phyloP scores from a whole-genome alignment of 805 yeast species.

The Hagleromyces aurorensis region DNA sequence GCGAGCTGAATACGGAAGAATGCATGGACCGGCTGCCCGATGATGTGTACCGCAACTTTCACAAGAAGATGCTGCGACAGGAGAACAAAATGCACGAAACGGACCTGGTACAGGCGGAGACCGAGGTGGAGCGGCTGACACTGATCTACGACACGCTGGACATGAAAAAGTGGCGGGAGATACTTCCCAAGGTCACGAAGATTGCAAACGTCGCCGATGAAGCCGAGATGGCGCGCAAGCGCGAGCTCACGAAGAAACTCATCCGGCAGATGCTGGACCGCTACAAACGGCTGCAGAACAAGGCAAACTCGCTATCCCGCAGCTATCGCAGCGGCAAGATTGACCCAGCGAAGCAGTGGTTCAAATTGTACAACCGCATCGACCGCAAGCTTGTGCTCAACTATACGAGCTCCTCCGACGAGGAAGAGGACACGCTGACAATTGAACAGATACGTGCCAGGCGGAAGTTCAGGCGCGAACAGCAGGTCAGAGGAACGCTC shows the following conservation, averaged over 20 bases:
- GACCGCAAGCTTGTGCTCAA: slow-evolving; percentile 17
- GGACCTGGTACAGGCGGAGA: slow-evolving; percentile 35
- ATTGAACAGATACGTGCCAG: slow-evolving; percentile 13
- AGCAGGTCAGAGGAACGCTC: slow-evolving; percentile 20
- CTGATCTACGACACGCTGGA: slow-evolving; percentile 38
- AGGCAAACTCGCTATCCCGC: slow-evolving; percentile 14
- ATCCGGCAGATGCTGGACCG: slow-evolving; percentile 29
- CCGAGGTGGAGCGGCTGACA: slow-evolving; percentile 46
- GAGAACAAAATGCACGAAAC: slow-evolving; percentile 59
- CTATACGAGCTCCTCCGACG: slow-evolving; percentile 28
- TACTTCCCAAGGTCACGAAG: slow-evolving; percentile 40
- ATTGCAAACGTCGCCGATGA: slow-evolving; percentile 41
- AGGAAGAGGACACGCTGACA: slow-evolving; percentile 22
- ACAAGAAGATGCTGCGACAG: slow-evolving; percentile 52
- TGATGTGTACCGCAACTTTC: slow-evolving; percentile 37
- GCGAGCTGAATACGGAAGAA: too few species aligned
- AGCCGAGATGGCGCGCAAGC: slow-evolving; percentile 45
- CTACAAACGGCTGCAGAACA: slow-evolving; percentile 21
- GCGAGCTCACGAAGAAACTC: slow-evolving; percentile 44
- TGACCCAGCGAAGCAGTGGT: slow-evolving; percentile 14
- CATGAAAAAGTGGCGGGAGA: slow-evolving; percentile 41
- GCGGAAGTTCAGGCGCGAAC: slow-evolving; percentile 11
- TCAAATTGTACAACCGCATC: slow-evolving; percentile 15
- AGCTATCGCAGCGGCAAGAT: slow-evolving; percentile 11
- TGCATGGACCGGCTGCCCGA: slow-evolving; percentile 51